Base-by-base conservation (phyloP, 2,329 filamentous ascomycete species). In the Fonsecaea monophora region DNA sequence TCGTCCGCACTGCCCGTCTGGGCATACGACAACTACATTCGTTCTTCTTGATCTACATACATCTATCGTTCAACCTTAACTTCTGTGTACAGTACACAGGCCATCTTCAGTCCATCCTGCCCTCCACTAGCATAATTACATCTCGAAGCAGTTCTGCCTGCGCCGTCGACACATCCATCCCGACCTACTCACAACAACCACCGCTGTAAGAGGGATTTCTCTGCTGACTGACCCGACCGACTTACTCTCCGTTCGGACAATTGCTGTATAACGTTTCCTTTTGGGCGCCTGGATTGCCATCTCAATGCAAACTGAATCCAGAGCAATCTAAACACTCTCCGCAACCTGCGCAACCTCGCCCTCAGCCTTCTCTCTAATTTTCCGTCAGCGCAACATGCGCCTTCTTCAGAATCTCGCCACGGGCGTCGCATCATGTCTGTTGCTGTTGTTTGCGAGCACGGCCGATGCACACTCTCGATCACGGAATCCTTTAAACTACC, bases 401-500 rank as follows among this genome's bases (percentile, higher is more conserved):
- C 60, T 71, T 58, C 59, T 71, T 38, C 68, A 64, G 37, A 42
- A 62, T 30, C 45, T 72, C 40, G 67, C 68, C 48, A 58, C 66
- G 3, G 30, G 66, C 45, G 70, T 65, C 45, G 58, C 62, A 30
- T 68, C 69, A 53, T 66, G 65, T 48, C 61, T 71, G 13, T 56
- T 62, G 38, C 61, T 71, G 25, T 56, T n/a, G n/a, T 54, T 70
- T 21, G 55, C 60, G 15, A 40, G 61, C 3, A 50, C 60, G 12
- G 67, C 55, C 45, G 64, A 69, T 32, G 90, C 89, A 70, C 86
- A 91, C 77, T 96, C 92, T 0, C 83, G 86, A 58, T 85, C 88
- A 70, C 87, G 94, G 72, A 92, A 92, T 74, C 92, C 93, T 37
- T 84, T 99, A 69, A 87, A 85, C 72, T 88, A 90, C 75, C 82